Evolutionary conservation across 1,284 basidiomycete genomes (phyloP).

Genomic region (Erythrobasidium hasegawianum): DNA sequence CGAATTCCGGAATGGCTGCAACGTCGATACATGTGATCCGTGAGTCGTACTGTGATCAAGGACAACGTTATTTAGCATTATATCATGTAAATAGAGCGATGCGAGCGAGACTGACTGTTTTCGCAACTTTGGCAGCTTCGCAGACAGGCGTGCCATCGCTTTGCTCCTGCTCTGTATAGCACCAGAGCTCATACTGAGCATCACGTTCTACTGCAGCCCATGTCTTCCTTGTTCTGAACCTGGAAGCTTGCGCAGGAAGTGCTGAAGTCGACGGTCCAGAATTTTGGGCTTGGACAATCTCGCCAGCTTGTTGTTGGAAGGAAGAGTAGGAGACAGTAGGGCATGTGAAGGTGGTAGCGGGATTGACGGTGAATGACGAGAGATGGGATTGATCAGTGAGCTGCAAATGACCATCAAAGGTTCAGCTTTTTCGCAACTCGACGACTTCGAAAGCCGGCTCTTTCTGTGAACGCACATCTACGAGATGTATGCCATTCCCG

Average conservation of each 20-base stretch:
- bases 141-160: constrained; percentile 12
- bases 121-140: constrained; percentile 10
- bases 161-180: constrained; percentile 26
- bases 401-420: neutral
- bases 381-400: constrained; percentile 29
- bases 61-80: neutral
- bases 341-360: constrained; percentile 21
- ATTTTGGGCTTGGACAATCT: neutral
- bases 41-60: neutral
- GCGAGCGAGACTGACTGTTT: neutral
- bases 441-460: neutral
- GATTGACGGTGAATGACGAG: constrained; percentile 26
- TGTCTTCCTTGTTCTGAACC: constrained; percentile 24
- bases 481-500: constrained; percentile 25
- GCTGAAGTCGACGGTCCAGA: constrained; percentile 10
- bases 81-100: neutral
- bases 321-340: constrained; percentile 15
- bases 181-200: constrained; percentile 24
- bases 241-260: neutral
- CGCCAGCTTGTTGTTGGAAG: neutral
- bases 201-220: constrained; percentile 21
- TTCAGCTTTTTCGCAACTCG: neutral
- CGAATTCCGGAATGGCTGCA: neutral
- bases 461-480: constrained; percentile 18
- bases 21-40: neutral